phyloP scores from a whole-genome alignment of 768 basidiomycete genomes.

The Thelephora ganbajun region DNA sequence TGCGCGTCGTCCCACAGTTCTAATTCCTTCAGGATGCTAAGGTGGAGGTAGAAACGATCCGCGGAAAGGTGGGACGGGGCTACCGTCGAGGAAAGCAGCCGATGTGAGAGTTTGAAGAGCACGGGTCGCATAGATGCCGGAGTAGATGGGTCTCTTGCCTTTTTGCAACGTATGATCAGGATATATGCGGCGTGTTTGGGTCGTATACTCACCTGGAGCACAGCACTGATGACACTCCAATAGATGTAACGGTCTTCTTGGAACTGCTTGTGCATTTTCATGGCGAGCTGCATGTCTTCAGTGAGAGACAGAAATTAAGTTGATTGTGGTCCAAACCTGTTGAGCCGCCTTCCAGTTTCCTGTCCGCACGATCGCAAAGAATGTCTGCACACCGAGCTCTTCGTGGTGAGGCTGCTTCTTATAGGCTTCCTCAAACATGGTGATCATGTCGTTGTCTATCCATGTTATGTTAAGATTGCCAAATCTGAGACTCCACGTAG shows the following conservation, averaged over 20 bases:
- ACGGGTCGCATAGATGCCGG: constrained; percentile 47
- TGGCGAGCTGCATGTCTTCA: constrained; percentile 42
- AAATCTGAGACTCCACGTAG: background rate
- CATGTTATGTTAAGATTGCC: constrained; percentile 1
- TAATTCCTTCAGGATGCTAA: constrained; percentile 57
- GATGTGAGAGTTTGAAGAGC: constrained; percentile 64
- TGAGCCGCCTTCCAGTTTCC: constrained; percentile 81
- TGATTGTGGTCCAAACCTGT: constrained; percentile 31
- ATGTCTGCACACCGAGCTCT: constrained; percentile 71
- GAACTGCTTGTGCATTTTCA: constrained; percentile 74
- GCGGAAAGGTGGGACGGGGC: constrained; percentile 50
- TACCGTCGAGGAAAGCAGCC: constrained; percentile 50
- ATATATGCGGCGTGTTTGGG: background rate
- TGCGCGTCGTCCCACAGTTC: constrained; percentile 57
- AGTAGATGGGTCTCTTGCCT: constrained; percentile 64
- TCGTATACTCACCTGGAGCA: constrained; percentile 47
- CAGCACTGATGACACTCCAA: constrained; percentile 70
- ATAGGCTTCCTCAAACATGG: constrained; percentile 79
- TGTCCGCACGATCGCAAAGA: constrained; percentile 72
- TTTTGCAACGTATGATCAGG: background rate
- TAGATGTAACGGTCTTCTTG: constrained; percentile 70
- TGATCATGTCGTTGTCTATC: constrained; percentile 62
- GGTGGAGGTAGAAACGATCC: constrained; percentile 69
- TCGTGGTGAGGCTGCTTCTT: constrained; percentile 72
- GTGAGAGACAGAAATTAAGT: background rate